Evolutionary conservation across 495 filamentous ascomycete genomes (phyloP), one percentile per base, ranked within the genome.

Genomic region (Aspergillus panamensis): DNA sequence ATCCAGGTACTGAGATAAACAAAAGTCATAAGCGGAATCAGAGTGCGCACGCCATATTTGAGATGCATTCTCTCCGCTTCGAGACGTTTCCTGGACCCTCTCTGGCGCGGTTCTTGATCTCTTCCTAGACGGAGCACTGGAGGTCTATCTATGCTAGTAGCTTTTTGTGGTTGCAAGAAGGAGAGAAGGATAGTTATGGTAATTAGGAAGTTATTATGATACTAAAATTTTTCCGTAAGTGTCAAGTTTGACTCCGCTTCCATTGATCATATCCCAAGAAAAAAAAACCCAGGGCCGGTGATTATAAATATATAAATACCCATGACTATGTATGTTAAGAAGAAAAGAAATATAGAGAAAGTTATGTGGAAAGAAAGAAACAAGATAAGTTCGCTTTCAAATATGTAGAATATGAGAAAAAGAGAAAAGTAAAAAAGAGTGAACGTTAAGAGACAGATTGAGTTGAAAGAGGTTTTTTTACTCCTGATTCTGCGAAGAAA

Each of bases 401-500:
- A 31, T 48, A 25, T 8, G 32, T 32, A 53, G 37, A 48, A n/a
- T 52, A 32, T 39, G 14, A 13, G 35, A n/a, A 39, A 43, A 50
- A 17, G 32, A 32, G 17, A 30, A 51, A 30, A 55, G 30, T 20
- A 57, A 50, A 42, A 8, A 42, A 8, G 17, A 53, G 45, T 42
- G 53, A 55, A 37, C 19, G 53, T 55, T 25, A 51, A 51, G 51
- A 40, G 5, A 43, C 12, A 53, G 51, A 31, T 6, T 31, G 53
- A 37, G 35, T 33, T 16, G 20, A 45, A 55, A 55, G 37, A 65
- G 37, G 47, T 48, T 21, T 44, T 59, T 48, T 52, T 45, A 40
- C 29, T 16, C 51, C 55, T 57, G 53, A 62, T 16, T 40, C 51
- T 51, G 58, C 16, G 67, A 54, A 57, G 72, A 67, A 48, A 86